phyloP scores from a whole-genome alignment of 345 rosid species.

The Acer saccharum region DNA sequence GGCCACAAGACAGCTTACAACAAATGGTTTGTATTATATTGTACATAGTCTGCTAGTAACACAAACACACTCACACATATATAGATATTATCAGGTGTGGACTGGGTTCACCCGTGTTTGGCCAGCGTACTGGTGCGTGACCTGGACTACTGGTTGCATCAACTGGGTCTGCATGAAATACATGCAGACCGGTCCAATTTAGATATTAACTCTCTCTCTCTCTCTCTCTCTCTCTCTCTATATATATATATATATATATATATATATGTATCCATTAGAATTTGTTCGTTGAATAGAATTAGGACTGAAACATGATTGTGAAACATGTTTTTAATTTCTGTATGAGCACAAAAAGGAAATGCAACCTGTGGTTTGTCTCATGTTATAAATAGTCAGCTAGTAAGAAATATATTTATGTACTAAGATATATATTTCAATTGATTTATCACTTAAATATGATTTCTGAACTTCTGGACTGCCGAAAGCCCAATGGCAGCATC shows the following conservation, averaged over 20 bases:
- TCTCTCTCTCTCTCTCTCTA: background rate
- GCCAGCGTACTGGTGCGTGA: background rate
- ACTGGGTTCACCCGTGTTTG: background rate
- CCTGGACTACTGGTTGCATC: no score
- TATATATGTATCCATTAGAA: background rate
- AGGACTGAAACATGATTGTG: background rate
- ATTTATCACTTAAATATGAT: background rate
- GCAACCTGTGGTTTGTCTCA: background rate
- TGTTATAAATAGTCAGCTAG: background rate
- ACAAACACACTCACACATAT: background rate
- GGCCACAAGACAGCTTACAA: slow-evolving; percentile 53
- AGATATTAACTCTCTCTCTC: background rate
- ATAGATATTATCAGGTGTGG: background rate
- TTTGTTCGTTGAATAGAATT: background rate
- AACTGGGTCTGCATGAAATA: background rate
- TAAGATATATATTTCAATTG: background rate
- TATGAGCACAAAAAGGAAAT: slow-evolving; percentile 37
- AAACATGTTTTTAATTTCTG: background rate
- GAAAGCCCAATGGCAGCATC: background rate
- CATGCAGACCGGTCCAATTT: background rate
- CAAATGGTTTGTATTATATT: slow-evolving; percentile 50
- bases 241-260: no score
- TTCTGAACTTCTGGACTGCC: background rate
- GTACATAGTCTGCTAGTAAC: background rate
- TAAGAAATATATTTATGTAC: background rate